phyloP scores from a whole-genome alignment of 768 basidiomycete genomes.

The Ramaria sp. region DNA sequence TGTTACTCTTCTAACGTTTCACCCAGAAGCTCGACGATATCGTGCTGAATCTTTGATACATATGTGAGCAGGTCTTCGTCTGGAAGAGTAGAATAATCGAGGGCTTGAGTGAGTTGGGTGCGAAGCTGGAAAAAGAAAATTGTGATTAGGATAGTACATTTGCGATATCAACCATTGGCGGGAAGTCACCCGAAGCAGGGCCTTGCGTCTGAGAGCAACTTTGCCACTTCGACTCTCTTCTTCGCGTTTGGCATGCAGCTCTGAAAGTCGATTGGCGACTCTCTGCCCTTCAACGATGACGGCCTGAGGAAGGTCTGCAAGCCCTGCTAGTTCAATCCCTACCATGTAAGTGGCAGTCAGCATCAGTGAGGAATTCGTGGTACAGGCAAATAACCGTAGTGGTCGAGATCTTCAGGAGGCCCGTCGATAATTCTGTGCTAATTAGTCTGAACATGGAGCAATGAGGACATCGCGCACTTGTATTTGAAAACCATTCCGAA shows the following conservation, averaged over 20 bases:
- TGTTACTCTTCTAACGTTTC: slow-evolving; percentile 17
- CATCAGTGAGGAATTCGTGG: background rate
- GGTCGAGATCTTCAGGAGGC: slow-evolving; percentile 43
- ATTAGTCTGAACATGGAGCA: background rate
- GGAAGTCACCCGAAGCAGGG: slow-evolving; percentile 47
- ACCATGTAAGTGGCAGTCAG: background rate
- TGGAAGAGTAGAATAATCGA: slow-evolving; percentile 64
- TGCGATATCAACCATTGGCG: background rate
- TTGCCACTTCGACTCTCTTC: slow-evolving; percentile 52
- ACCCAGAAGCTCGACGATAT: slow-evolving; percentile 49
- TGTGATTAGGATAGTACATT: background rate
- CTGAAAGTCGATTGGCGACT: slow-evolving; percentile 49
- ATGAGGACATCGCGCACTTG: slow-evolving; percentile 34
- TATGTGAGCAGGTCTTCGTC: slow-evolving; percentile 58
- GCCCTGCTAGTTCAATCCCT: slow-evolving; percentile 84
- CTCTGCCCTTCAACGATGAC: slow-evolving; percentile 53
- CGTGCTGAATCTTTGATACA: slow-evolving; percentile 57
- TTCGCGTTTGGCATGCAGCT: slow-evolving; percentile 44
- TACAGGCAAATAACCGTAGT: slow-evolving; percentile 50
- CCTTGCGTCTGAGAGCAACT: slow-evolving; percentile 52
- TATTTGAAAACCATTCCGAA: slow-evolving; percentile 72
- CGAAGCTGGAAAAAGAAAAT: slow-evolving; percentile 41
- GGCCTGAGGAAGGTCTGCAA: slow-evolving; percentile 75
- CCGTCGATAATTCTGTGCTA: slow-evolving; percentile 62
- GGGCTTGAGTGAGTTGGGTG: slow-evolving; percentile 64